Conservation (phyloP, 148 eudicot genomes). For the Rhododendron ovatum region DNA sequence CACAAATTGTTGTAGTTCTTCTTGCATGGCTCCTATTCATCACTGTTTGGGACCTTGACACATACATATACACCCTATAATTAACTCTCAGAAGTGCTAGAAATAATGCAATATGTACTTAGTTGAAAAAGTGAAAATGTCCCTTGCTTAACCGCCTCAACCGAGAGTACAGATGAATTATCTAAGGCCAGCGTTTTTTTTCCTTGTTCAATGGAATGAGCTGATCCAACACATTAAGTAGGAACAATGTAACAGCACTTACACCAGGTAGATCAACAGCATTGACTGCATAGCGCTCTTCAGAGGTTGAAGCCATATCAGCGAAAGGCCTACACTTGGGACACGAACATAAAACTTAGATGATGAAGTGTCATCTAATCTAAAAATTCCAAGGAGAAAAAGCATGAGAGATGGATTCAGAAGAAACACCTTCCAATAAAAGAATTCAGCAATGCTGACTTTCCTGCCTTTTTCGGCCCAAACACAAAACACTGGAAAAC, state of each 20-base stretch:
- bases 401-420: background rate
- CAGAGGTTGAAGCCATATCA: conserved; percentile 42
- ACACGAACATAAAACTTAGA: background rate
- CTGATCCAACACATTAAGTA: background rate
- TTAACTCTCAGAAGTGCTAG: background rate
- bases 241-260: conserved; percentile 21
- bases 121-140: background rate
- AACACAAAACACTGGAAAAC: conserved; percentile 93
- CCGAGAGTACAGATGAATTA: background rate
- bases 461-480: conserved; percentile 89
- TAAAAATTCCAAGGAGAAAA: background rate
- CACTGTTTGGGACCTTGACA: background rate
- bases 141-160: background rate
- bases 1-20: too few relatives aligned
- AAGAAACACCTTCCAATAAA: conserved; percentile 61
- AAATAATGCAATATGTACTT: background rate
- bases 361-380: background rate
- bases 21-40: too few relatives aligned
- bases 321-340: conserved; percentile 52
- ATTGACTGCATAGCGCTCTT: conserved; percentile 60
- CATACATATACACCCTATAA: background rate
- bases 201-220: background rate
- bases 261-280: conserved; percentile 50
- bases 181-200: background rate
- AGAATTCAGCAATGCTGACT: conserved; percentile 68